Evolutionary conservation across 2,329 filamentous ascomycete species (phyloP).

Genomic region (Fusarium stilboides): DNA sequence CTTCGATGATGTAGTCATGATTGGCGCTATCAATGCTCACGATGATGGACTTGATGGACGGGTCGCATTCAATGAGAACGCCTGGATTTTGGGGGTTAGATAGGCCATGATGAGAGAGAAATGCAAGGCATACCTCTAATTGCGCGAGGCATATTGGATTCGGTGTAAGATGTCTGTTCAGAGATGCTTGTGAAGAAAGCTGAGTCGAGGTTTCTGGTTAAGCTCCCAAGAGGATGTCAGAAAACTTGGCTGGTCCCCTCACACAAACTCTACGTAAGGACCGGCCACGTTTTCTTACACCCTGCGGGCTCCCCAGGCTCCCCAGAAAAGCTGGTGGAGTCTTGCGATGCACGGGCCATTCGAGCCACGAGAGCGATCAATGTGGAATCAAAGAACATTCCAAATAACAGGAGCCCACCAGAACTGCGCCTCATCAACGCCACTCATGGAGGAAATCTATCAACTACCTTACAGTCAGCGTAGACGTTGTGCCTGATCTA

Average conservation of each 20-base stretch:
- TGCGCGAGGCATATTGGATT: constrained; percentile 67
- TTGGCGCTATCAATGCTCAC: constrained; percentile 79
- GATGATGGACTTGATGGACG: constrained; percentile 90
- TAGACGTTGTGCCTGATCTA: constrained; percentile 6
- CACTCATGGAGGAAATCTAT: constrained; percentile 1
- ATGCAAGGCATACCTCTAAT: constrained; percentile 63
- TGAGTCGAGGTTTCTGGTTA: constrained; percentile 16
- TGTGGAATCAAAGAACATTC: constrained; percentile 33
- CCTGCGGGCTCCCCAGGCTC: background rate
- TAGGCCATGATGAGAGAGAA: background rate
- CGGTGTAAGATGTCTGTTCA: background rate
- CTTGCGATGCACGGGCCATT: constrained; percentile 25
- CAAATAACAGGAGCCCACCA: constrained; percentile 21
- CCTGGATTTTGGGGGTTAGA: constrained; percentile 60
- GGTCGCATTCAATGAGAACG: constrained; percentile 84
- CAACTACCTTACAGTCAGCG: background rate
- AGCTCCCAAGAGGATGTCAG: background rate
- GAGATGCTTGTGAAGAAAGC: background rate
- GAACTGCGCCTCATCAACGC: constrained; percentile 36
- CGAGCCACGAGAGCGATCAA: background rate
- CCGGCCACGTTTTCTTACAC: too few relatives aligned
- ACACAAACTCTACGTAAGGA: too few relatives aligned
- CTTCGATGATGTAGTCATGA: constrained; percentile 84
- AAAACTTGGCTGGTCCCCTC: too few relatives aligned
- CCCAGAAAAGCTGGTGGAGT: constrained; percentile 22